A percentile compares a stretch with the other conserved stretches of the same genome.
These are phyloP conservation scores for Blastomyces parvus DNA, from an alignment of 2,329 filamentous ascomycete genomes.

Conservation along the genomic window DNA sequence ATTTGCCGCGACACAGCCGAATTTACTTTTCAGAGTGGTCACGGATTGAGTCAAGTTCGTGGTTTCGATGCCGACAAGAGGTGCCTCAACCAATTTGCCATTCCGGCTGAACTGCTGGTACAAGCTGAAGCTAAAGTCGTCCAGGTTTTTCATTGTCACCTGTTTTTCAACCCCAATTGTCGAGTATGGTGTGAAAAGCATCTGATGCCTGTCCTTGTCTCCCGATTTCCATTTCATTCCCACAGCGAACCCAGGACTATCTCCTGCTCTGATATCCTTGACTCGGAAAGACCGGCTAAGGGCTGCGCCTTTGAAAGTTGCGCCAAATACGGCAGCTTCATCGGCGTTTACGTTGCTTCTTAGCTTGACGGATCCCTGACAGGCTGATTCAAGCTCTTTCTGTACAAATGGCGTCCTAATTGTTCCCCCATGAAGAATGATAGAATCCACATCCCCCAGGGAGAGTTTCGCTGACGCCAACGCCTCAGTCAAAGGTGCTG, in stretches of 20 bases:
- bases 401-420: slow-evolving; percentile 92
- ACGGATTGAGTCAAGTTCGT: slow-evolving; percentile 80
- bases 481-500: slow-evolving; percentile 60
- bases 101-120: slow-evolving; percentile 57
- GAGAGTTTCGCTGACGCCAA: slow-evolving; percentile 63
- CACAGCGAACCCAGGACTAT: slow-evolving; percentile 63
- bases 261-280: slow-evolving; percentile 85
- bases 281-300: slow-evolving; percentile 93
- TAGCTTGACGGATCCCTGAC: slow-evolving; percentile 66
- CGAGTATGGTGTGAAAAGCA: slow-evolving; percentile 71
- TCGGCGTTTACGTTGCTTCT: slow-evolving; percentile 94
- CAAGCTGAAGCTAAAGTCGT: slow-evolving; percentile 72
- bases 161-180: slow-evolving; percentile 72
- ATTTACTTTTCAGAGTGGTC: slow-evolving; percentile 65
- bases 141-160: slow-evolving; percentile 68
- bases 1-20: slow-evolving; percentile 65
- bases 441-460: slow-evolving; percentile 67
- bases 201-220: slow-evolving; percentile 64
- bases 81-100: slow-evolving; percentile 43
- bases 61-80: slow-evolving; percentile 59
- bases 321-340: slow-evolving; percentile 91
- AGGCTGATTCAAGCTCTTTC: slow-evolving; percentile 67
- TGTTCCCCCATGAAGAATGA: slow-evolving; percentile 87
- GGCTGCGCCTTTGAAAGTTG: slow-evolving; percentile 84
- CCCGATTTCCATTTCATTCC: slow-evolving; percentile 67